Evolutionary conservation across 768 basidiomycete genomes (phyloP).

Genomic region (Macrolepiota albuminosa): DNA sequence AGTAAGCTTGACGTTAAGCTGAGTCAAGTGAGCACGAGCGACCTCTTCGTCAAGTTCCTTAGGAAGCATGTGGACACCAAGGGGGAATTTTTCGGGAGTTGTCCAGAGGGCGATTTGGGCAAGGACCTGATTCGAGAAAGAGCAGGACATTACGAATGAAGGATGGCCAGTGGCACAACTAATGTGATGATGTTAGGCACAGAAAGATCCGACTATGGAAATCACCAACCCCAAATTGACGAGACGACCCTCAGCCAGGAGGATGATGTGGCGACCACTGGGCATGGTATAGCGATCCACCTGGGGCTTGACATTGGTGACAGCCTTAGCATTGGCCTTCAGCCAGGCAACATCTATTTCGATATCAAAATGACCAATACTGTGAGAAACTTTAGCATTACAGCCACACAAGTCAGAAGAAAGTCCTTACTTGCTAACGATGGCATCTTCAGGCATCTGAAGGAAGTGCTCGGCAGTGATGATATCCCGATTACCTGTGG

Average conservation of each 20-base stretch:
- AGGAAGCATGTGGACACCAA: constrained; percentile 98
- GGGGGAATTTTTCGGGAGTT: constrained; percentile 83
- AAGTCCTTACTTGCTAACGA: constrained; percentile 85
- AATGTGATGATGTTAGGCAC: not conserved
- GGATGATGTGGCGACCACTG: constrained; percentile 90
- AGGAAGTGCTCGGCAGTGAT: constrained; percentile 89
- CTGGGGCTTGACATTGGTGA: constrained; percentile 95
- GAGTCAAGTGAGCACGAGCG: constrained; percentile 89
- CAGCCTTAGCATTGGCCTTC: constrained; percentile 83
- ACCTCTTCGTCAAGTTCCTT: constrained; percentile 99
- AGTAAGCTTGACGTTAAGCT: constrained; percentile 94
- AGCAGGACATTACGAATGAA: constrained; percentile 99
- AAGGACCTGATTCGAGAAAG: constrained; percentile 97
- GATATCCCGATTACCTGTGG: constrained; percentile 98
- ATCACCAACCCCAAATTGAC: constrained; percentile 88
- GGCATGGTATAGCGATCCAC: constrained; percentile 96
- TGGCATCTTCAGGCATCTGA: constrained; percentile 97
- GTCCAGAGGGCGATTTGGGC: constrained; percentile 99
- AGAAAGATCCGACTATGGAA: constrained; percentile 3
- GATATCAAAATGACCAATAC: constrained; percentile 83
- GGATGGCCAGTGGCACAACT: constrained; percentile 98
- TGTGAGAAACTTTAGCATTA: constrained; percentile 22
- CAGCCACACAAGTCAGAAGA: not conserved
- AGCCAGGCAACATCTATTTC: constrained; percentile 99
- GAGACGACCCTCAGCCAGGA: constrained; percentile 97